phyloP scores from a whole-genome alignment of 768 basidiomycete species.

The Podaxis pistillaris region DNA sequence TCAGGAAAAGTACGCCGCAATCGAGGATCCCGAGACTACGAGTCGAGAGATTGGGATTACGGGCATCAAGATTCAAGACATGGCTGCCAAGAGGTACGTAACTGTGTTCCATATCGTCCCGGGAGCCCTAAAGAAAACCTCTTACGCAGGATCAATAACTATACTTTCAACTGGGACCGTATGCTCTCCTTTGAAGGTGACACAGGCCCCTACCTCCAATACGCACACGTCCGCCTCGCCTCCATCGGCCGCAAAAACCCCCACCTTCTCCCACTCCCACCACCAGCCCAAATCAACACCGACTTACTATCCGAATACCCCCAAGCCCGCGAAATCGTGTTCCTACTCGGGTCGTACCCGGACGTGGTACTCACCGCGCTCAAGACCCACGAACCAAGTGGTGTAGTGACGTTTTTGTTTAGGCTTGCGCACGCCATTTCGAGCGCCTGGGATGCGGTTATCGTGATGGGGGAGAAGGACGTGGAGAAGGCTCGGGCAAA shows the following conservation, averaged over 20 bases:
- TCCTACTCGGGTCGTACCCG: slow-evolving; percentile 87
- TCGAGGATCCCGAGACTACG: slow-evolving; percentile 83
- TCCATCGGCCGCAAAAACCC: slow-evolving; percentile 94
- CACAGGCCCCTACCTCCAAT: slow-evolving; percentile 92
- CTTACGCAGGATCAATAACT: slow-evolving; percentile 81
- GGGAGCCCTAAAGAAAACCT: not conserved
- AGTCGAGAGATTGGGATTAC: slow-evolving; percentile 88
- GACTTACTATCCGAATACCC: slow-evolving; percentile 58
- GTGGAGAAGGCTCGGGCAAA: slow-evolving; percentile 75
- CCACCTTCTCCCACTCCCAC: slow-evolving; percentile 72
- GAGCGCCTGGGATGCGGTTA: slow-evolving; percentile 87
- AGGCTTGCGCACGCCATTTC: slow-evolving; percentile 84
- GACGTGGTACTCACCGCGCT: slow-evolving; percentile 87
- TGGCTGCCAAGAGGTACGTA: slow-evolving; percentile 85
- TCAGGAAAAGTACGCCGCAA: slow-evolving; percentile 81
- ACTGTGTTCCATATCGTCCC: not conserved
- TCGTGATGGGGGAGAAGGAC: slow-evolving; percentile 83
- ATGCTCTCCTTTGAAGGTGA: slow-evolving; percentile 96
- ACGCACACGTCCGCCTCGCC: slow-evolving; percentile 91
- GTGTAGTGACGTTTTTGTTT: slow-evolving; percentile 89
- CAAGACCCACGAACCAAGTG: slow-evolving; percentile 84
- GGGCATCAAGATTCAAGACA: slow-evolving; percentile 97
- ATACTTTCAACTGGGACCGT: slow-evolving; percentile 89
- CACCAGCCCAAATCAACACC: slow-evolving; percentile 64
- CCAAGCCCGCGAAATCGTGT: slow-evolving; percentile 79